Base-by-base conservation (phyloP, 352 stramenopile genomes). In the Pilasporangium apinafurcum region DNA sequence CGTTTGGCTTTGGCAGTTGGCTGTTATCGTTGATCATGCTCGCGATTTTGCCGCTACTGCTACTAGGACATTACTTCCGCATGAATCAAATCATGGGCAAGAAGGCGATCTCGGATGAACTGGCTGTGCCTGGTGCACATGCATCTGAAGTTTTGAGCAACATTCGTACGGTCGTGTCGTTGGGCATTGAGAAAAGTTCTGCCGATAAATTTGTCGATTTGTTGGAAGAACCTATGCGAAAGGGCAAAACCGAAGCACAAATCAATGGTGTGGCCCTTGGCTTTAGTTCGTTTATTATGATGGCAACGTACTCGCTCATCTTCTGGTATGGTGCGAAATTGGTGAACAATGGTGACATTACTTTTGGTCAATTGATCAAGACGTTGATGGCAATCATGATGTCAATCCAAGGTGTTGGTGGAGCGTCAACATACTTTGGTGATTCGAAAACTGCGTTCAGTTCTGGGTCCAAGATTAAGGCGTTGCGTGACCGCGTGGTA, bases 251-350 rank as follows among this genome's bases (percentile, higher is more conserved):
- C 13, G 57, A 79, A 37, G 62, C 69, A 1, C 57, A 67, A 29
- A 35, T 72, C 2, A 76, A 72, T 37, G 69, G 65, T 17, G 18
- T 77, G 2, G 54, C 63, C 3, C 39, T 82, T 50, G 96, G 57
- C 17, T 97, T 56, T 43, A 95, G 35, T 62, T 95, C 62, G 0
- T 76, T 71, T 31, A 59, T 72, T 36, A 53, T 75, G 36, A 64
- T 83, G 34, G 65, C 65, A 5, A 65, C 58, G 9, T 66, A 86
- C 37, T 43, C 71, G 5, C 48, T 86, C 1, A 61, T 77, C 8
- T 88, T 88, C 48, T 89, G 72, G 63, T 83, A 68, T 35, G 76
- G 76, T 7, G 73, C 34, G 6, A 67, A 62, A 53, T 49, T 78
- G 12, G 67, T 88, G 0, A 42, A 74, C 20, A 33, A 62, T 21